These are phyloP conservation scores for Talaromyces sp. DNA, from an alignment of 2,329 filamentous ascomycete species.

Conservation along the genomic window DNA sequence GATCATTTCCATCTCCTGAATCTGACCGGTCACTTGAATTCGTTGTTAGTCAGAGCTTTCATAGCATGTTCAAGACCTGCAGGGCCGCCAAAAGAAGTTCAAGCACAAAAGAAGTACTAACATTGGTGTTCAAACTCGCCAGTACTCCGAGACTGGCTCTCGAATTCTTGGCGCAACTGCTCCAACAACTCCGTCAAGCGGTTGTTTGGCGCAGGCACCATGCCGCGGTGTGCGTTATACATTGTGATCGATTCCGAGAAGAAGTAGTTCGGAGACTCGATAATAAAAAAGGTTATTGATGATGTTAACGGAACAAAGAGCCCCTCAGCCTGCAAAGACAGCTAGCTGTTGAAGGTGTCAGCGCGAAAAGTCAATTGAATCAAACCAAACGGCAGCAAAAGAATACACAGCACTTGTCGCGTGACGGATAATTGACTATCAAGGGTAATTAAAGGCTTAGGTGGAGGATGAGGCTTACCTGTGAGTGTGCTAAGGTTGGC, in stretches of 20 bases:
- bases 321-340: conserved; percentile 10
- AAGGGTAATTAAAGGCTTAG: not conserved
- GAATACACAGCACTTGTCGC: not conserved
- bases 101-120: conserved; percentile 53
- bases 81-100: conserved; percentile 19
- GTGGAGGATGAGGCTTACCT: not conserved
- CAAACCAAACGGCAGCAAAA: not conserved
- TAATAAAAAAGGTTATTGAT: not conserved
- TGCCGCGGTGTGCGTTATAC: conserved; percentile 83
- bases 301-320: not conserved
- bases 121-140: conserved; percentile 91
- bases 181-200: conserved; percentile 91
- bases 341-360: conserved; percentile 5
- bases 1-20: conserved; percentile 93
- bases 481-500: not conserved
- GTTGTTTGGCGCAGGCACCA: conserved; percentile 66
- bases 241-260: conserved; percentile 47
- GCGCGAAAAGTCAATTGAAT: conserved; percentile 7
- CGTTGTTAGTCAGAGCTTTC: conserved; percentile 23
- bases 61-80: not conserved
- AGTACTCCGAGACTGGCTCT: conserved; percentile 73
- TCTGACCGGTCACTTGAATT: conserved; percentile 78
- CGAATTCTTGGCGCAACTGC: conserved; percentile 85
- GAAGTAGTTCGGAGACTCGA: not conserved
- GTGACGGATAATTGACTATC: not conserved